Percentiles rank a stretch among this genome's conserved stretches.
Conservation (phyloP, 1,284 basidiomycete species). For the Ceratorhiza oryzae-sativae region DNA sequence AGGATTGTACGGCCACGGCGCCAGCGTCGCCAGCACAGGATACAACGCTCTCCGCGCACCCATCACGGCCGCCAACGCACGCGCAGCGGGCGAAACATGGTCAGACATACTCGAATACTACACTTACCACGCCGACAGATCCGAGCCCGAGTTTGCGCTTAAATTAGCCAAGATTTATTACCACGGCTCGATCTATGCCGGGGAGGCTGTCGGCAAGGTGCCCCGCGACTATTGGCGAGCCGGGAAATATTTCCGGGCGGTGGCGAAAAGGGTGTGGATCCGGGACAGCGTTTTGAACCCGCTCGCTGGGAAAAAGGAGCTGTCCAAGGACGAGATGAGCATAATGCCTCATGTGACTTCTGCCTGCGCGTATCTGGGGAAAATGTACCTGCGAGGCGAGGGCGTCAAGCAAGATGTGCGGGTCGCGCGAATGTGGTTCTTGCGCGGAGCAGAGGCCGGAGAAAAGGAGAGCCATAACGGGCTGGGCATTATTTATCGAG, state of each 20-base stretch:
- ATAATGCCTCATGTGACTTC: conserved; percentile 70
- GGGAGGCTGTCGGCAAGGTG: conserved; percentile 84
- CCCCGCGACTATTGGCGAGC: conserved; percentile 78
- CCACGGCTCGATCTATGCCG: conserved; percentile 86
- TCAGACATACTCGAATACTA: conserved; percentile 92
- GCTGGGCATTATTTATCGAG: conserved; percentile 89
- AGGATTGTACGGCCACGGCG: conserved; percentile 92
- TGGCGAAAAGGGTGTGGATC: conserved; percentile 85
- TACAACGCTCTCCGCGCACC: conserved; percentile 72
- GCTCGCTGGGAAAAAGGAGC: conserved; percentile 50
- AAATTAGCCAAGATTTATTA: conserved; percentile 93
- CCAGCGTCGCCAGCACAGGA: conserved; percentile 88
- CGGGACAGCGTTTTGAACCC: conserved; percentile 65
- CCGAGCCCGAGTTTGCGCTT: conserved; percentile 84
- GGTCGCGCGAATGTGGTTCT: conserved; percentile 92
- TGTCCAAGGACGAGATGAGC: conserved; percentile 58
- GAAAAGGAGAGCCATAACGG: conserved; percentile 90
- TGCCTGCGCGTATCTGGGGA: conserved; percentile 85
- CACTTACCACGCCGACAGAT: conserved; percentile 92
- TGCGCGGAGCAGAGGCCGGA: conserved; percentile 80
- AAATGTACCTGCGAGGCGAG: conserved; percentile 95
- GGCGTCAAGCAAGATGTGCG: conserved; percentile 81
- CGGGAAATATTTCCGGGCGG: conserved; percentile 78
- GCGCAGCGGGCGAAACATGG: conserved; percentile 88
- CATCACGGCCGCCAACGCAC: conserved; percentile 82